These are phyloP conservation scores for Pouteria campechiana DNA, from an alignment of 179 eudicot genomes.

Conservation along the genomic window DNA sequence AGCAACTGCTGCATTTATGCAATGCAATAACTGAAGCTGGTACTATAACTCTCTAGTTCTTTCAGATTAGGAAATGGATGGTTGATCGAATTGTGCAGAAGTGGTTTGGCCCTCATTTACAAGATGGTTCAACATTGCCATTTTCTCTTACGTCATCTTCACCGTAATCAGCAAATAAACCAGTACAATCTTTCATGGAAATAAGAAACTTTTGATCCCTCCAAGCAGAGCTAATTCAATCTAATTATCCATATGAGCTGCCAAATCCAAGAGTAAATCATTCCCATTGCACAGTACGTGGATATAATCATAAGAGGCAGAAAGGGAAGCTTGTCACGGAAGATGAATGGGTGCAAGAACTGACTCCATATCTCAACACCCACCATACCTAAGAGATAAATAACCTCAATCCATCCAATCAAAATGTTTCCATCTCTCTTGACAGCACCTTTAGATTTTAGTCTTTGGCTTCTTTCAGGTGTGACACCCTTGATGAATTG, in stretches of 20 bases:
- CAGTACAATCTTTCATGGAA: too few relatives aligned
- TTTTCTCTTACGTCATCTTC: too few relatives aligned
- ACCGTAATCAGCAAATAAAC: too few relatives aligned
- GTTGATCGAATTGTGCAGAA: too few relatives aligned
- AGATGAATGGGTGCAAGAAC: slow-evolving; percentile 52
- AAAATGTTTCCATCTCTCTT: slow-evolving; percentile 10
- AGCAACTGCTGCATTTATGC: too few relatives aligned
- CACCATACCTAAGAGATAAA: slow-evolving; percentile 56
- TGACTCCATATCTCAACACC: slow-evolving; percentile 77
- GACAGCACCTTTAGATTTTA: slow-evolving; percentile 3
- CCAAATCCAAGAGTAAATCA: slow-evolving; percentile 88
- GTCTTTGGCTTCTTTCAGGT: slow-evolving; percentile 9
- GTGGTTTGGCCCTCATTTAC: too few relatives aligned
- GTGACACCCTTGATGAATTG: slow-evolving; percentile 18
- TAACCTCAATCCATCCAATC: slow-evolving; percentile 45
- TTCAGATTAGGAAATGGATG: too few relatives aligned
- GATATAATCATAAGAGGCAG: slow-evolving; percentile 71
- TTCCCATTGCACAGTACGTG: slow-evolving; percentile 65
- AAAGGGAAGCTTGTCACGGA: slow-evolving; percentile 60
- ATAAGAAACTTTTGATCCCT: too few relatives aligned
- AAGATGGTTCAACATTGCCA: too few relatives aligned
- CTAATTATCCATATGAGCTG: slow-evolving; percentile 43
- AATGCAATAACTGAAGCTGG: too few relatives aligned
- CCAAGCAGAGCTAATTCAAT: too few relatives aligned
- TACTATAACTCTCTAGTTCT: too few relatives aligned